phyloP scores from a whole-genome alignment of 2,329 filamentous ascomycete species.

The Alternaria gansuensis region DNA sequence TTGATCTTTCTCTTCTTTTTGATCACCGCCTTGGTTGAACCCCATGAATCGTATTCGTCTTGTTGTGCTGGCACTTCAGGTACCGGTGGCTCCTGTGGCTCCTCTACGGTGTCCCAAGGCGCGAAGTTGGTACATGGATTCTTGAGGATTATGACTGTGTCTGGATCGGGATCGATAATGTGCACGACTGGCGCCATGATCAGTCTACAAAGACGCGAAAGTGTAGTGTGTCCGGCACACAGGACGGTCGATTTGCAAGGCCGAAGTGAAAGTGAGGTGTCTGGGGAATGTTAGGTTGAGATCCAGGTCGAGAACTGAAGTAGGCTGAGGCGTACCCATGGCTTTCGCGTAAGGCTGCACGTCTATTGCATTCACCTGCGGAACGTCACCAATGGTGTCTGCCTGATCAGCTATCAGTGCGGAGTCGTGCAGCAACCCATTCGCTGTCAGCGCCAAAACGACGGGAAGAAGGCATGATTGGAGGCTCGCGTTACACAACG shows the following conservation, averaged over 20 bases:
- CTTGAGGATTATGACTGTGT: constrained; percentile 6
- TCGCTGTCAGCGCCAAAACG: not conserved
- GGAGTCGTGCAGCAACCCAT: not conserved
- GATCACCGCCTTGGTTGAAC: no score
- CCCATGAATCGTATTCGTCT: not conserved
- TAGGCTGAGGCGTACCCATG: not conserved
- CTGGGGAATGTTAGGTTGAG: not conserved
- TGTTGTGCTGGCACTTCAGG: not conserved
- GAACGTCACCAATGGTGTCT: not conserved
- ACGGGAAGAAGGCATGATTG: not conserved
- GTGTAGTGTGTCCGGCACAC: no score
- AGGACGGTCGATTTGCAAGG: not conserved
- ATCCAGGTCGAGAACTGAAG: not conserved
- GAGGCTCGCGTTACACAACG: constrained; percentile 1
- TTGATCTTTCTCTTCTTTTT: not conserved
- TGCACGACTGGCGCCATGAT: not conserved
- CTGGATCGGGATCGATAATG: constrained; percentile 7
- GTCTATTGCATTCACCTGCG: not conserved
- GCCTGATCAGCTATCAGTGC: not conserved
- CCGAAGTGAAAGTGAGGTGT: not conserved
- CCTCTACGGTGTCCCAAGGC: not conserved
- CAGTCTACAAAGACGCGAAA: not conserved
- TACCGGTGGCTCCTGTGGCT: no score
- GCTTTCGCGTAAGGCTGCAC: not conserved
- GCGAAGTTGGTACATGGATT: not conserved